Percentiles rank a stretch among this genome's conserved stretches.
phyloP scores from a whole-genome alignment of 2,329 filamentous ascomycete genomes.

The Fusarium keratoplasticum region DNA sequence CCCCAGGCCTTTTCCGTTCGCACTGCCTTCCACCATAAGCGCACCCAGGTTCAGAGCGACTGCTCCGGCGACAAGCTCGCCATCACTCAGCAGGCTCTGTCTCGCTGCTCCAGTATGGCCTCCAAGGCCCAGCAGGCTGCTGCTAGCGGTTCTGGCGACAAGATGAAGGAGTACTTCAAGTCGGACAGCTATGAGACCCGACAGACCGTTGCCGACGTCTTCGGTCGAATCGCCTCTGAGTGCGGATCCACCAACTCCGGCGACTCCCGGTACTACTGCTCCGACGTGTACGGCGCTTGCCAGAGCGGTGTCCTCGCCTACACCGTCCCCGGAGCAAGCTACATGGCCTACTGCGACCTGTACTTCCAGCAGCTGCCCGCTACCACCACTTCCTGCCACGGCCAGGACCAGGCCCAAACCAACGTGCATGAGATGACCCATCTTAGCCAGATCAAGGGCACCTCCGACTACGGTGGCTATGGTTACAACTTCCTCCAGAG shows the following conservation, averaged over 20 bases:
- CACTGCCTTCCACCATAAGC: slow-evolving; percentile 62
- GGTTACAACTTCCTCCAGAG: slow-evolving; percentile 61
- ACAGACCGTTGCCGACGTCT: slow-evolving; percentile 63
- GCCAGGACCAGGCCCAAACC: slow-evolving; percentile 74
- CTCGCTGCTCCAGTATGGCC: slow-evolving; percentile 66
- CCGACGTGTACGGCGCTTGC: slow-evolving; percentile 67
- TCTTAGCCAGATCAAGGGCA: slow-evolving; percentile 66
- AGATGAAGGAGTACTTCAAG: slow-evolving; percentile 74
- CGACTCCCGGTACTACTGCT: slow-evolving; percentile 67
- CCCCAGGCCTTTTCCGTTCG: slow-evolving; percentile 62
- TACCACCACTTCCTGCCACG: slow-evolving; percentile 65
- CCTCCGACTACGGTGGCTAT: slow-evolving; percentile 70
- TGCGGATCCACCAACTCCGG: slow-evolving; percentile 63
- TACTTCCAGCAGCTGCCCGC: slow-evolving; percentile 68
- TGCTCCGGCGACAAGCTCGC: slow-evolving; percentile 62
- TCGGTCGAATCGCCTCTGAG: slow-evolving; percentile 63
- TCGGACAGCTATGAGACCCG: slow-evolving; percentile 59
- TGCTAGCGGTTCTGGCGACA: slow-evolving; percentile 59
- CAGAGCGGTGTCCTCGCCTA: slow-evolving; percentile 66
- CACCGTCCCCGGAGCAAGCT: slow-evolving; percentile 64
- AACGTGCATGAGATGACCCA: slow-evolving; percentile 76
- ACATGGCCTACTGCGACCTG: slow-evolving; percentile 71
- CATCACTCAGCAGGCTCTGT: slow-evolving; percentile 62
- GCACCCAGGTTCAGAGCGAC: slow-evolving; percentile 63
- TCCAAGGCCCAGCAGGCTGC: slow-evolving; percentile 63